Percentiles rank a stretch among this genome's conserved stretches.
Conservation (phyloP, 306 rosid species). For the Trifolium repens region DNA sequence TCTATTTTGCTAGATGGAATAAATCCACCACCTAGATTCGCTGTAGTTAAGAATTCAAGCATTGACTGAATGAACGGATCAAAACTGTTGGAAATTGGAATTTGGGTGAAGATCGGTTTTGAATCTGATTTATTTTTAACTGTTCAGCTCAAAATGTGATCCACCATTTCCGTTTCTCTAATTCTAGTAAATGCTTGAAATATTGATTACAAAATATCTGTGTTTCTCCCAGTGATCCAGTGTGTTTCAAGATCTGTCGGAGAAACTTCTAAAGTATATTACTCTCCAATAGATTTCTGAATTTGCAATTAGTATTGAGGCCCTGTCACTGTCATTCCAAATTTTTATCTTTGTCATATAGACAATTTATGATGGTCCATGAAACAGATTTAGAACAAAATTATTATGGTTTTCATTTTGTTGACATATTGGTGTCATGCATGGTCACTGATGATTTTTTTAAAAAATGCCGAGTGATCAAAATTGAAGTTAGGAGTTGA, state of each 20-base stretch:
- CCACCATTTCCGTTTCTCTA: neutral
- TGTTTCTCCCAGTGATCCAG: neutral
- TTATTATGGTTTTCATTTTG: too few relatives aligned
- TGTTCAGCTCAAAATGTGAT: neutral
- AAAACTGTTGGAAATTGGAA: neutral
- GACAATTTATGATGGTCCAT: constrained; percentile 25
- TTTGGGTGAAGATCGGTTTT: neutral
- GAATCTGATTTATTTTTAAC: neutral
- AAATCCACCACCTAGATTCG: neutral
- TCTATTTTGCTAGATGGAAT: neutral
- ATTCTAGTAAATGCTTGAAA: neutral
- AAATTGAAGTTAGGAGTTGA: neutral
- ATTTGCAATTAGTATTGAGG: neutral
- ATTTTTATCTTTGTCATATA: neutral
- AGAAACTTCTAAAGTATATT: neutral
- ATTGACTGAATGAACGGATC: neutral
- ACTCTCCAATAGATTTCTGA: neutral
- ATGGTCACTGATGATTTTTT: neutral
- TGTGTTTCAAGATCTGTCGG: neutral
- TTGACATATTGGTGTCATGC: neutral
- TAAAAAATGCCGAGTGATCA: neutral
- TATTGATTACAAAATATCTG: neutral
- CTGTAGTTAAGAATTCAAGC: neutral
- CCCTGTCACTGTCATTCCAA: neutral
- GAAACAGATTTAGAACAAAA: neutral